Conservation (phyloP, 495 filamentous ascomycete genomes). For the Platismatia glauca region DNA sequence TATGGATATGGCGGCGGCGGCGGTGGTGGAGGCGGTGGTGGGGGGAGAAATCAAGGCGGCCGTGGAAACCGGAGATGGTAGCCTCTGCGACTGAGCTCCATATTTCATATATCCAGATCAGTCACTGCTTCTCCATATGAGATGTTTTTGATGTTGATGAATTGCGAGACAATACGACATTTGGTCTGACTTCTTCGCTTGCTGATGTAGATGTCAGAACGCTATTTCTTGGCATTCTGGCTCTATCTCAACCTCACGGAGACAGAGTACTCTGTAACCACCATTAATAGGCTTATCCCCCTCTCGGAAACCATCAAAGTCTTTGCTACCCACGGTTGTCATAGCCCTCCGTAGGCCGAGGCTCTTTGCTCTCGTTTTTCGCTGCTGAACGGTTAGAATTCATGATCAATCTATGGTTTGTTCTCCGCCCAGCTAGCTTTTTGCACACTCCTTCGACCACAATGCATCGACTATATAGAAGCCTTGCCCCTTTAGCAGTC, state of each 20-base stretch:
- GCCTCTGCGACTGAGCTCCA: background rate
- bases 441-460: background rate
- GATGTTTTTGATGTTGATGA: too few relatives aligned
- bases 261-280: background rate
- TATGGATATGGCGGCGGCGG: slow-evolving; percentile 40
- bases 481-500: background rate
- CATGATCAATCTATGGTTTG: background rate
- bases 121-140: background rate
- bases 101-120: background rate
- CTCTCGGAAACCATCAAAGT: background rate
- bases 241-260: background rate
- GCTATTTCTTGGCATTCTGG: background rate
- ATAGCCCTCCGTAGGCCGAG: background rate
- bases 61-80: slow-evolving; percentile 21
- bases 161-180: too few relatives aligned
- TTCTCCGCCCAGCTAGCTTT: background rate
- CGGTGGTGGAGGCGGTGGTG: slow-evolving; percentile 33
- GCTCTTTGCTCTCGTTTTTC: background rate
- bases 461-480: background rate
- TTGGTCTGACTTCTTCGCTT: background rate
- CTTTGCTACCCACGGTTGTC: background rate
- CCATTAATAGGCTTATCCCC: background rate
- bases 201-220: background rate
- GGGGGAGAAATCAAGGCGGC: slow-evolving; percentile 37
- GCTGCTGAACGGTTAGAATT: background rate